phyloP scores from a whole-genome alignment of 371 early-diverging fungal species.

The Mucor sp. region DNA sequence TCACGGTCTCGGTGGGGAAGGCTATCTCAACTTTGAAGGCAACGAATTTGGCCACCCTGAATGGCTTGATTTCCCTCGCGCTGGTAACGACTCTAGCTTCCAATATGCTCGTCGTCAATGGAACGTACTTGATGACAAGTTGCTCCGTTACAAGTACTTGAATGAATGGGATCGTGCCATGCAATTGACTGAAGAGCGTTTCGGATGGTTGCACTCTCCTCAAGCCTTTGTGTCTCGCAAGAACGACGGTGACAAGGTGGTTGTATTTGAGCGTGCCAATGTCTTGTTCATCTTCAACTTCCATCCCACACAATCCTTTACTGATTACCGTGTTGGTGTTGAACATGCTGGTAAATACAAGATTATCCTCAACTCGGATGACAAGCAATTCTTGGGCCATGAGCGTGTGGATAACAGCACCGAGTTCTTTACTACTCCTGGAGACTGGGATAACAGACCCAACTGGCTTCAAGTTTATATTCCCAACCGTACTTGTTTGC shows the following conservation, averaged over 20 bases:
- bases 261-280: constrained; percentile 90
- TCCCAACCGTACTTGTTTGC: constrained; percentile 29
- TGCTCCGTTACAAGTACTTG: constrained; percentile 90
- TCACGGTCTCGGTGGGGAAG: constrained; percentile 91
- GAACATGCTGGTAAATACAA: constrained; percentile 69
- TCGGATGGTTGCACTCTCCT: constrained; percentile 69
- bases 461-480: constrained; percentile 71
- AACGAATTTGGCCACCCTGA: constrained; percentile 98
- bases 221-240: constrained; percentile 87
- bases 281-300: constrained; percentile 94
- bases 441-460: constrained; percentile 69
- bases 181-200: constrained; percentile 70
- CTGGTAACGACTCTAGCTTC: constrained; percentile 88
- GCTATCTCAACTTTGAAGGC: constrained; percentile 95
- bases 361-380: constrained; percentile 82
- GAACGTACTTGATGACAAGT: constrained; percentile 84
- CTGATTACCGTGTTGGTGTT: constrained; percentile 87
- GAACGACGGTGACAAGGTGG: constrained; percentile 89
- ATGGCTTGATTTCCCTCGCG: constrained; percentile 98
- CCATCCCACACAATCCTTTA: constrained; percentile 83
- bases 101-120: constrained; percentile 95
- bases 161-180: constrained; percentile 89
- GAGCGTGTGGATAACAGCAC: constrained; percentile 67
- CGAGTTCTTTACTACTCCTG: constrained; percentile 67
- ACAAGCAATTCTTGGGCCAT: constrained; percentile 77